These are phyloP conservation scores for Penicillium sp. DNA, from an alignment of 2,329 filamentous ascomycete species.

Conservation along the genomic window DNA sequence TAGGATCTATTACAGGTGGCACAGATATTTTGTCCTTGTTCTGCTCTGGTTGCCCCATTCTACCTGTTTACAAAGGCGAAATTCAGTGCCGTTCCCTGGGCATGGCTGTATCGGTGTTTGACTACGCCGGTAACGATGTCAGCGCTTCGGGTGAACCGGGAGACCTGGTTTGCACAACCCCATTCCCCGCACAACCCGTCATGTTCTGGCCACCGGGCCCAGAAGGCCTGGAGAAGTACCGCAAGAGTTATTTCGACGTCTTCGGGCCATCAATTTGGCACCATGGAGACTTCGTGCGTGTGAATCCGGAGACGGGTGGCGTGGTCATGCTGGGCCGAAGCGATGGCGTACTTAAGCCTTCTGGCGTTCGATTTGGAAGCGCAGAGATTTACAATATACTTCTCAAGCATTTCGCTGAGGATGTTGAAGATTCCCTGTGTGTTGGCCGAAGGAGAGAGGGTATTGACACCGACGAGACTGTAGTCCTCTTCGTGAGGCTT, in stretches of 20 bases:
- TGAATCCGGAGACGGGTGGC: conserved; percentile 73
- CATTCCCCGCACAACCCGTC: conserved; percentile 90
- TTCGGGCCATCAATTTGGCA: conserved; percentile 78
- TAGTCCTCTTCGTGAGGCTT: conserved; percentile 87
- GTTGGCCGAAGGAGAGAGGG: conserved; percentile 73
- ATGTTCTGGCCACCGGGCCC: conserved; percentile 76
- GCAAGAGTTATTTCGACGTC: conserved; percentile 82
- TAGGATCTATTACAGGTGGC: conserved; percentile 91
- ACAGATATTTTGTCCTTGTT: conserved; percentile 98
- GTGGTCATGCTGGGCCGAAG: conserved; percentile 89
- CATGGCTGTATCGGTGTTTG: conserved; percentile 70
- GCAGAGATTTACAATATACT: conserved; percentile 98
- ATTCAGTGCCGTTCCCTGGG: conserved; percentile 79
- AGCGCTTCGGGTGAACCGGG: conserved; percentile 70
- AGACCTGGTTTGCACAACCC: conserved; percentile 82
- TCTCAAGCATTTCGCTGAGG: conserved; percentile 75
- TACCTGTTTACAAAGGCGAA: conserved; percentile 73
- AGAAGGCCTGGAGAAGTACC: conserved; percentile 75
- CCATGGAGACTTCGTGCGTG: conserved; percentile 86
- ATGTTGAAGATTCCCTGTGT: conserved; percentile 85
- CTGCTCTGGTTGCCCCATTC: conserved; percentile 77
- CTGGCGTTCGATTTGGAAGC: conserved; percentile 87
- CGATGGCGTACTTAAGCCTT: conserved; percentile 90
- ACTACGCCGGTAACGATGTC: conserved; percentile 62
- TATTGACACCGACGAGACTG: conserved; percentile 78